Conservation (phyloP, 1,284 basidiomycete species). For the Austropuccinia psidii region DNA sequence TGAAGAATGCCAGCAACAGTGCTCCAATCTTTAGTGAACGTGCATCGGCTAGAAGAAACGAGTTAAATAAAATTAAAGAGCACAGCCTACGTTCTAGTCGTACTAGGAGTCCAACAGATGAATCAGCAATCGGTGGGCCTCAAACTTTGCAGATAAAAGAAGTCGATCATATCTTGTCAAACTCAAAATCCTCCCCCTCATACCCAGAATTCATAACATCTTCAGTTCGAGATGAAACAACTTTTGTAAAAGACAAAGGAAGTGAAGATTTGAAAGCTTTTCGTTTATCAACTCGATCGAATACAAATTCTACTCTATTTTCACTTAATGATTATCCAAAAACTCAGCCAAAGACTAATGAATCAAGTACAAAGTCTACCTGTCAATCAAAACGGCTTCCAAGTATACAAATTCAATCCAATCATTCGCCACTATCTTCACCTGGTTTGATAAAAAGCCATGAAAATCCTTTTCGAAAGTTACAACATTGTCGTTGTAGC, state of each 20-base stretch:
- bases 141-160: background rate
- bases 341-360: too few species aligned
- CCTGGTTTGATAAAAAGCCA: too few species aligned
- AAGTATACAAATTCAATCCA: too few species aligned
- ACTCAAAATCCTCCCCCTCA: background rate
- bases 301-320: too few species aligned
- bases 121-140: background rate
- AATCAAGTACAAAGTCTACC: too few species aligned
- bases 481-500: constrained; percentile 5
- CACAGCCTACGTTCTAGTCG: background rate
- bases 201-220: constrained; percentile 13
- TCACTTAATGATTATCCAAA: too few species aligned
- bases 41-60: constrained; percentile 23
- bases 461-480: too few species aligned
- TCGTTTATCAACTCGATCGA: too few species aligned
- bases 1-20: constrained; percentile 31
- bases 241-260: background rate
- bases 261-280: background rate
- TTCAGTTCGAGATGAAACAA: constrained; percentile 12
- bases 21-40: constrained; percentile 21
- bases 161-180: background rate
- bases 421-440: too few species aligned
- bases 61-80: constrained; percentile 8
- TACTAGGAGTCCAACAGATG: constrained; percentile 4
- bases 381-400: too few species aligned